These are phyloP conservation scores for Incumbomyces lentus DNA, from an alignment of 2,329 filamentous ascomycete species.

Conservation along the genomic window DNA sequence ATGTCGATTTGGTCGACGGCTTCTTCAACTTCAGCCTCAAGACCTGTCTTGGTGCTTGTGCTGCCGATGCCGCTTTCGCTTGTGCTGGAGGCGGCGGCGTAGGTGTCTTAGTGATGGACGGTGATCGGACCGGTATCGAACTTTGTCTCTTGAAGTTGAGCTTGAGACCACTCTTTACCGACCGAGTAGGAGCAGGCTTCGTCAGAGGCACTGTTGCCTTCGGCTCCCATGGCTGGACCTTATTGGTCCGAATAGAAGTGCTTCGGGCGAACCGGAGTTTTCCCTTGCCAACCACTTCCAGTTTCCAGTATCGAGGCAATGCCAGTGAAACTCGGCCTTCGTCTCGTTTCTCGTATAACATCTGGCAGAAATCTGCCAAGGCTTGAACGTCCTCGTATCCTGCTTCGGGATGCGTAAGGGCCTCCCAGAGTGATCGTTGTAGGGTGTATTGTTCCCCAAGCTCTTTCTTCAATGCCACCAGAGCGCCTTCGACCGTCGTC, in stretches of 20 bases:
- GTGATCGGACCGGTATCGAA: slow-evolving; percentile 18
- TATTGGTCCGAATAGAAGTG: slow-evolving; percentile 28
- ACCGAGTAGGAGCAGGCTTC: not conserved
- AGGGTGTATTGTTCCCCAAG: slow-evolving; percentile 40
- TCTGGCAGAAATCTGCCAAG: slow-evolving; percentile 46
- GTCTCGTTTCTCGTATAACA: slow-evolving; percentile 46
- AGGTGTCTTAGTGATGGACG: slow-evolving; percentile 26
- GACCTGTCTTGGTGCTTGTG: slow-evolving; percentile 26
- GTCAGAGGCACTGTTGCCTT: slow-evolving; percentile 17
- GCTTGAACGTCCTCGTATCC: slow-evolving; percentile 45
- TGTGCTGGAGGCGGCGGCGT: slow-evolving; percentile 20
- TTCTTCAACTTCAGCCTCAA: slow-evolving; percentile 30
- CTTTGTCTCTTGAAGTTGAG: slow-evolving; percentile 22
- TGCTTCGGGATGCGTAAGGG: slow-evolving; percentile 42
- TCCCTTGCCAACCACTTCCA: slow-evolving; percentile 41
- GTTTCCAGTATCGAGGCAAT: slow-evolving; percentile 48
- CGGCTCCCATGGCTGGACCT: slow-evolving; percentile 23
- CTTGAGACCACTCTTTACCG: slow-evolving; percentile 7
- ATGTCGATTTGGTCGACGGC: not conserved
- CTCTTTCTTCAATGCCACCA: slow-evolving; percentile 46
- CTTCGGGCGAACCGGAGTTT: slow-evolving; percentile 35
- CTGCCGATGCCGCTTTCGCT: slow-evolving; percentile 20
- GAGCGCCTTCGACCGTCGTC: slow-evolving; percentile 48
- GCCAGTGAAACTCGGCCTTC: slow-evolving; percentile 40
- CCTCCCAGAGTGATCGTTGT: slow-evolving; percentile 46